Conservation (phyloP, 2,329 filamentous ascomycete genomes). For the Colletotrichum trifolii region DNA sequence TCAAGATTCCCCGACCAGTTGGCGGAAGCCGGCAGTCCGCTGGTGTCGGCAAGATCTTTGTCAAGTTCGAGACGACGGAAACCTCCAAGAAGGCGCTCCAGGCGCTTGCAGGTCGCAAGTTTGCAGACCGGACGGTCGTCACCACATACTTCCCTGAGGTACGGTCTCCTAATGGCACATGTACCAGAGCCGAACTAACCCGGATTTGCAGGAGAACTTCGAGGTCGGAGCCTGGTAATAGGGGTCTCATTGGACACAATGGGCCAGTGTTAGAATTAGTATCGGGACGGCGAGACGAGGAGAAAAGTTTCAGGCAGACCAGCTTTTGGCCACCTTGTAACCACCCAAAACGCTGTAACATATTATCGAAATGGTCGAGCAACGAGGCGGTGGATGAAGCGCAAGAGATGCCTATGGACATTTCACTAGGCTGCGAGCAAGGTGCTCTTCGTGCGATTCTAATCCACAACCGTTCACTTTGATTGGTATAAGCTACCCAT, state of each 20-base stretch:
- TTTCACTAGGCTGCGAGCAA: neutral
- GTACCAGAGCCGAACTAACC: constrained; percentile 43
- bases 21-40: constrained; percentile 85
- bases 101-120: constrained; percentile 93
- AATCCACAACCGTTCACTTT: no score
- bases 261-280: neutral
- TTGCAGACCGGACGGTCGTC: constrained; percentile 94
- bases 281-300: constrained; percentile 9
- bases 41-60: constrained; percentile 96
- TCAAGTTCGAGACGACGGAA: constrained; percentile 87
- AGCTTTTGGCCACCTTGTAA: constrained; percentile 30
- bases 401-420: neutral
- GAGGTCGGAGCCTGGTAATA: constrained; percentile 87
- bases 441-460: neutral
- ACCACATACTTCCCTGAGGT: constrained; percentile 97
- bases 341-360: constrained; percentile 30
- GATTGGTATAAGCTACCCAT: no score
- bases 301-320: constrained; percentile 10
- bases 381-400: constrained; percentile 11
- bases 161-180: constrained; percentile 42
- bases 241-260: constrained; percentile 7
- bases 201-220: constrained; percentile 82
- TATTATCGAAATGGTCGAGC: constrained; percentile 25
- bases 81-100: constrained; percentile 86
- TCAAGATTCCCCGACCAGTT: constrained; percentile 91